phyloP scores from a whole-genome alignment of 163 green algal species.

The Scenedesmus sp. region DNA sequence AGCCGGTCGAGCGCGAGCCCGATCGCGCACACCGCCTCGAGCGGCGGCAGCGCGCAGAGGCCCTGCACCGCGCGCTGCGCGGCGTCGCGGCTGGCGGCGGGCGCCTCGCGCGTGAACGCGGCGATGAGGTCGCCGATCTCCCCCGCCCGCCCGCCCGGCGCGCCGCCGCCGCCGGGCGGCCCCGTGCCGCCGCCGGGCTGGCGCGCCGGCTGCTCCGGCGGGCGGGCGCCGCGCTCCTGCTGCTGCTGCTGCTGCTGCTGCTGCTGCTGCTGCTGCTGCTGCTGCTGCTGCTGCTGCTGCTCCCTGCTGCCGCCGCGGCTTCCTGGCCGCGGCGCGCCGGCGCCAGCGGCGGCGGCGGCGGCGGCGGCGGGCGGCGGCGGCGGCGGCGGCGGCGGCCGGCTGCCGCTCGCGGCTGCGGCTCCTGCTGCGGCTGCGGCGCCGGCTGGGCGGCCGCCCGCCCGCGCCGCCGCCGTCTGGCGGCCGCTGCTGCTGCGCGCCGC shows the following conservation, averaged over 20 bases:
- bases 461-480: no score
- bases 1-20: slow-evolving; percentile 5
- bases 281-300: neutral
- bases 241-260: slow-evolving; percentile 1
- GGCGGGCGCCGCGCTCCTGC: neutral
- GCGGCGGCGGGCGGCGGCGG: no score
- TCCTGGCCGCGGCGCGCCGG: no score
- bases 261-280: slow-evolving; percentile 14
- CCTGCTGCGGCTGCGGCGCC: no score
- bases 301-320: neutral
- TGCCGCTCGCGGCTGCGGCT: no score
- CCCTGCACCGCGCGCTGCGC: neutral
- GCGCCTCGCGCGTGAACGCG: neutral
- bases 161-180: neutral
- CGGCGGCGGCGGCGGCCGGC: no score
- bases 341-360: no score
- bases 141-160: neutral
- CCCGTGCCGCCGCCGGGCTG: no score
- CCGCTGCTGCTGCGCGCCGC: neutral
- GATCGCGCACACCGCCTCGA: slow-evolving; percentile 16
- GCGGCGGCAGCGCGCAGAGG: neutral
- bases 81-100: neutral
- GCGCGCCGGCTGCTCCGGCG: neutral
- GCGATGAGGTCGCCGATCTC: slow-evolving; percentile 18
- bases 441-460: no score